phyloP scores from a whole-genome alignment of 1,284 basidiomycete species.

The Cronartium quercuum region DNA sequence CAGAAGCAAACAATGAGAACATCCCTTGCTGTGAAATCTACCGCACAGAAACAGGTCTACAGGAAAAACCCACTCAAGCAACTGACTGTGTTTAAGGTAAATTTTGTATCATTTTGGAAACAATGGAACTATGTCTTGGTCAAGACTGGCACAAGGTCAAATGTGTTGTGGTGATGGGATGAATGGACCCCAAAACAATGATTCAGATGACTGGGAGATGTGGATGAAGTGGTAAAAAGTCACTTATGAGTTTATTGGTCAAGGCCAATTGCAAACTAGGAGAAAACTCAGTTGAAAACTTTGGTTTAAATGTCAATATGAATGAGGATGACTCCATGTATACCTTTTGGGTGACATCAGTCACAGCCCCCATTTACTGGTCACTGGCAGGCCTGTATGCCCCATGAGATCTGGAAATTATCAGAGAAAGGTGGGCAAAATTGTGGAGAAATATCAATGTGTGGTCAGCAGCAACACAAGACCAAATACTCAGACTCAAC shows the following conservation, averaged over 20 bases:
- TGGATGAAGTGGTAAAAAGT: neutral
- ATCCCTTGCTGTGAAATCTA: too few species aligned
- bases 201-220: constrained; percentile 10
- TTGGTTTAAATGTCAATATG: neutral
- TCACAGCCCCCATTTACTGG: too few species aligned
- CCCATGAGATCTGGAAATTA: too few species aligned
- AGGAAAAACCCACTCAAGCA: too few species aligned
- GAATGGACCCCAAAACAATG: constrained; percentile 2
- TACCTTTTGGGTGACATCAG: neutral
- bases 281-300: neutral
- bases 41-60: too few species aligned
- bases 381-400: too few species aligned
- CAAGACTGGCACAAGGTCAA: neutral
- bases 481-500: too few species aligned
- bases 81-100: neutral
- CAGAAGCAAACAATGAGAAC: too few species aligned
- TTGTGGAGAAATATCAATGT: too few species aligned
- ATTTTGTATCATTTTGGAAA: neutral
- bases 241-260: neutral
- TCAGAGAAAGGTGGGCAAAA: too few species aligned
- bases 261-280: neutral
- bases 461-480: too few species aligned
- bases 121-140: constrained; percentile 2
- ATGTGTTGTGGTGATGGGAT: constrained; percentile 2
- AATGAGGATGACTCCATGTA: neutral